phyloP scores from a whole-genome alignment of 768 basidiomycete genomes.

The Leccinellum albellum region DNA sequence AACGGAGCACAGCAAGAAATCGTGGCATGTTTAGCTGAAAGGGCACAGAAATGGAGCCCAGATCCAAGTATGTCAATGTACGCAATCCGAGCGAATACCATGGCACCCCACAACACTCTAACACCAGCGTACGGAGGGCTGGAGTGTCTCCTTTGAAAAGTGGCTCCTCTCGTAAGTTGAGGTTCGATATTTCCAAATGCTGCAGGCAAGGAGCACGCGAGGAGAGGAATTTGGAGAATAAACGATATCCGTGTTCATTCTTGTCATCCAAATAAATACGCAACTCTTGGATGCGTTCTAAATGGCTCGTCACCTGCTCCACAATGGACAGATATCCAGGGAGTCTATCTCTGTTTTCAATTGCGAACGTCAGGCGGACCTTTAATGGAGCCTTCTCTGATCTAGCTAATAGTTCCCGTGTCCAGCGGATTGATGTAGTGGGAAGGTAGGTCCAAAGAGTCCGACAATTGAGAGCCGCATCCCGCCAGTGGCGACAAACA shows the following conservation, averaged over 20 bases:
- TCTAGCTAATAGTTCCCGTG: not conserved
- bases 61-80: constrained; percentile 33
- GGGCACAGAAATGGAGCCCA: constrained; percentile 22
- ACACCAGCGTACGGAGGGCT: not conserved
- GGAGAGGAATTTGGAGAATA: not conserved
- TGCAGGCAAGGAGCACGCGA: not conserved
- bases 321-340: not conserved
- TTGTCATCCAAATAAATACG: too few species aligned
- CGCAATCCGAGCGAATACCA: not conserved
- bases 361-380: not conserved
- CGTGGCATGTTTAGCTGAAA: constrained; percentile 28
- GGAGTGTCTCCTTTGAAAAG: not conserved
- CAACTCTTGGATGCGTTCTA: not conserved
- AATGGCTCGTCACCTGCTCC: not conserved
- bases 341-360: not conserved
- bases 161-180: not conserved
- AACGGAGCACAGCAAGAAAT: constrained; percentile 30
- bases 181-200: not conserved
- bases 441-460: not conserved
- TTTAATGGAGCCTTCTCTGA: not conserved
- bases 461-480: not conserved
- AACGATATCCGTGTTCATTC: not conserved
- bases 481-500: not conserved
- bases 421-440: not conserved
- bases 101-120: not conserved